Base-by-base conservation (phyloP, 768 basidiomycete species). In the Boletellus ananiceps region DNA sequence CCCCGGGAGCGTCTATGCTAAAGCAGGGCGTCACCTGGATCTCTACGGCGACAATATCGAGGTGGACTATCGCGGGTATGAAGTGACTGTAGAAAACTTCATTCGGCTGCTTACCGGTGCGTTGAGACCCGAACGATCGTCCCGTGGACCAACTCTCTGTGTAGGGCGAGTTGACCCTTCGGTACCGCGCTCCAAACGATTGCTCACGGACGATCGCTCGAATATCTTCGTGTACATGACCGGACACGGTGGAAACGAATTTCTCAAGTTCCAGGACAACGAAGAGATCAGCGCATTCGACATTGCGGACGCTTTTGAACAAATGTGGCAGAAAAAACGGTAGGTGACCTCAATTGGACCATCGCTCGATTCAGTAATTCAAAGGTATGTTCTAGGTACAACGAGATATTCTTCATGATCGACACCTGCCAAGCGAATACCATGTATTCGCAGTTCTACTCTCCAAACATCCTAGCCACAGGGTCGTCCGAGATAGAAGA, bases 171-270 rank as follows among this genome's bases (percentile, higher is more conserved):
- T 92, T 52, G 83, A 88, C 18, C 75, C 83, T 1, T 87, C 90
- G 2, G 79, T 92, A 2, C 94, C 95, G 4, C 84, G 92, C 8
- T 92, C 89, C 0, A 98, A 99, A 61, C 86, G 95, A 14, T 79
- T 99, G 3, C 74, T 96, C 35, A 86, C 91, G 0, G 94, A 99
- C 60, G 86, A 91, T 49, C 74, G 82, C 25, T 93, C 89, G 6
- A 98, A 98, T 61, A 76, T 99, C 52, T 97, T 98, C 63, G 83
- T 99, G 16, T 98, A 96, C 69, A 89, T 98, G 91, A 95, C 96
- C 0, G 96, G 96, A 0, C 96, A 98, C 58, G 96, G 96, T 12
- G 96, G 96, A 1, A 88, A 95, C 60, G 96, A 96, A 67, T 99
- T 98, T 66, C 81, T 99, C 62, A 98, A 99, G 67, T 98, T 99